Base-by-base conservation (phyloP, 495 filamentous ascomycete genomes). In the Aspergillus indologenus region DNA sequence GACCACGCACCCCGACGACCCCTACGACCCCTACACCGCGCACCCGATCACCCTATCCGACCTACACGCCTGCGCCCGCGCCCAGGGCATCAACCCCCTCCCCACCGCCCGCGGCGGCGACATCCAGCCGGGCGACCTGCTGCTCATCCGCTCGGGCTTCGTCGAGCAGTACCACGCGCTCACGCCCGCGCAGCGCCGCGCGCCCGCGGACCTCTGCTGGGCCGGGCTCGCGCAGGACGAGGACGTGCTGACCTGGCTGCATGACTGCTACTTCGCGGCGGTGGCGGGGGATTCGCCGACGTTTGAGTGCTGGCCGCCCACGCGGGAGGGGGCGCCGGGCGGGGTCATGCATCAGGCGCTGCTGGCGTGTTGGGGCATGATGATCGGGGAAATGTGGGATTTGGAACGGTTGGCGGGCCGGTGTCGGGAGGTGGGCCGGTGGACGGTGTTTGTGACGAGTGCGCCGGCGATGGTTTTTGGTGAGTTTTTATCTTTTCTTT, bases 391-490 rank as follows among this genome's bases (percentile, higher is more conserved):
- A 70, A 84, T 86, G 79, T 75, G 81, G 62, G 81, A 85, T 76
- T 68, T 85, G 57, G 83, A 86, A 61, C 67, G 55, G 15, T 53
- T 86, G 52, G 74, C 77, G 14, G 50, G 58, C 61, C 73, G 65
- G 43, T 85, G 83, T 68, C 59, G 75, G 47, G 71, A 78, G 67
- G 53, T 73, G 51, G 80, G 81, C 17, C 78, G 79, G 64, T 90
- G 87, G 81, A 82, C 76, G 26, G 90, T 91, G 65, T 81, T 91
- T 61, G 69, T 91, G 52, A 87, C 84, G 1, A 86, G 82, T 68
- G 77, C 73, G 26, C 84, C 84, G 21, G 69, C 81, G 47, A 82
- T 85, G 75, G 76, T 85, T 57, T 73, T 78, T 43, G 81, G 82
- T 64, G 66, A 51, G 67, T 57, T 26, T 24, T 29, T 6, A n/a